Conservation (phyloP, 2,329 filamentous ascomycete species). For the Zymoseptoria brevis region DNA sequence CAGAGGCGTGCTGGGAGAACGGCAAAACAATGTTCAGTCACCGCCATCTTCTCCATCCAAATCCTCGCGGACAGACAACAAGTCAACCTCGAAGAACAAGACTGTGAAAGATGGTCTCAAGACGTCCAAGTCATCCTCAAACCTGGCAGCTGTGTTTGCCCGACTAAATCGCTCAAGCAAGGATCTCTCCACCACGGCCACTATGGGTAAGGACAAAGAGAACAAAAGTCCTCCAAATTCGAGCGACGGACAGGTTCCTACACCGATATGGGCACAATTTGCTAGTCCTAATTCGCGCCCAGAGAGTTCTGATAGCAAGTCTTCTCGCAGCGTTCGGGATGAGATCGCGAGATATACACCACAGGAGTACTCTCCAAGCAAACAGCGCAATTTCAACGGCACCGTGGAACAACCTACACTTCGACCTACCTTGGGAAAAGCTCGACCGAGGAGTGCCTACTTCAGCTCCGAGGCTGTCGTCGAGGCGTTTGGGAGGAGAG, state of each 20-base stretch:
- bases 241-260: constrained; percentile 37
- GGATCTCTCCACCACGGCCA: constrained; percentile 45
- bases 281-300: constrained; percentile 33
- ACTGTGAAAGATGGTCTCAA: constrained; percentile 35
- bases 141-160: constrained; percentile 67
- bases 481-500: constrained; percentile 21
- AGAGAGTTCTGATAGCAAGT: constrained; percentile 41
- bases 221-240: constrained; percentile 58
- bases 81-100: constrained; percentile 32
- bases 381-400: constrained; percentile 51
- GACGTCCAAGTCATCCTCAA: constrained; percentile 77
- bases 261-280: constrained; percentile 79
- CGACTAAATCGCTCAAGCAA: constrained; percentile 63
- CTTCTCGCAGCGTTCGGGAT: constrained; percentile 40
- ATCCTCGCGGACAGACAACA: constrained; percentile 26
- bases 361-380: constrained; percentile 51
- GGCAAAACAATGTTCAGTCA: constrained; percentile 27
- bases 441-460: constrained; percentile 24
- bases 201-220: constrained; percentile 62
- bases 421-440: constrained; percentile 35
- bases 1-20: constrained; percentile 24
- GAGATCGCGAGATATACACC: constrained; percentile 54
- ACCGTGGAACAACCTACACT: constrained; percentile 33
- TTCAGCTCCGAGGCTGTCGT: constrained; percentile 12
- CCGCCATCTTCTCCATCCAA: constrained; percentile 26